Evolutionary conservation across 257 asterid species (phyloP), one percentile per base, ranked within the genome.

Genomic region (Petunia secreta): DNA sequence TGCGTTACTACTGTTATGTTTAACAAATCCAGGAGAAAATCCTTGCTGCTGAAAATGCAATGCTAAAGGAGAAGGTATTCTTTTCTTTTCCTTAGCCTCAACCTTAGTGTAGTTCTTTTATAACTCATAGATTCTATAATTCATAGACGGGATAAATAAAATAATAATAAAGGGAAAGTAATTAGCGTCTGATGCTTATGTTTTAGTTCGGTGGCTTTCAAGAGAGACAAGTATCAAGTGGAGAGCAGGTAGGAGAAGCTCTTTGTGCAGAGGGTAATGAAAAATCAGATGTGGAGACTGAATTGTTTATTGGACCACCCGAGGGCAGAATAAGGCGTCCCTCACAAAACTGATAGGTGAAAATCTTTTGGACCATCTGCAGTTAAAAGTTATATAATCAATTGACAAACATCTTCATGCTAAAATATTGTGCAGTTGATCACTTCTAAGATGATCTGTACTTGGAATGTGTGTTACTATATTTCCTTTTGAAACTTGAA

Each of bases 261-360:
- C 77, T 63, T 7, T 80, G 87, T 13, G 59, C 89, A 37, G 98
- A 91, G 40, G 86, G 87, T 1, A 92, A 94, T 67, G 97, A 91
- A 80, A 86, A 88, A 55, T 91, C 93, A 37, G 98, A 95, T 52
- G 97, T 95, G 75, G 98, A 93, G 85, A 95, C 99, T 7, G 97
- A 92, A 40, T 62, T 95, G 87, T 90, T 89, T 86, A 95, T 95
- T 38, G 99, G 98, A 37, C 91, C 74, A 5, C 99, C 98, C 0
- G 93, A 91, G 84, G 75, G 85, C 38, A 89, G 97, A 88, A 79
- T 75, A 16, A 90, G 86, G 86, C 96, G 85, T 48, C 37, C 8
- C 1, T 13, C 5, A 13, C 73, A 76, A 71, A 85, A 73, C 55
- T 69, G 75, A 85, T 5, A 8, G 41, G 15, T 8, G 71, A 74